phyloP scores from a whole-genome alignment of 768 basidiomycete genomes.

The Dentipellis sp. region DNA sequence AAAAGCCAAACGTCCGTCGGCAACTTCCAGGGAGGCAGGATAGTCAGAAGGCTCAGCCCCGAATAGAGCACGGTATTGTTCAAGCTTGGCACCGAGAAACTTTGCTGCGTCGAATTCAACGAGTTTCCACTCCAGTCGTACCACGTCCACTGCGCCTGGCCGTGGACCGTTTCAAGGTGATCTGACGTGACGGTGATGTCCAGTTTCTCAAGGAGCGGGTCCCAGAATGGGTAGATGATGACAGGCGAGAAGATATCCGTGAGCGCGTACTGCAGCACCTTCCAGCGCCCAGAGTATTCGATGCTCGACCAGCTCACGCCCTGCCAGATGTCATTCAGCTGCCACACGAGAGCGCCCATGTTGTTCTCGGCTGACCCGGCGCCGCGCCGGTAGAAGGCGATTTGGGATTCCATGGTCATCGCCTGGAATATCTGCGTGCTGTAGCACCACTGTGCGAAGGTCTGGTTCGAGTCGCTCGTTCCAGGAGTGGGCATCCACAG shows the following conservation, averaged over 20 bases:
- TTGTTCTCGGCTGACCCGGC: constrained; percentile 50
- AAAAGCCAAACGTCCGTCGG: constrained; percentile 40
- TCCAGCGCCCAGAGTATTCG: constrained; percentile 53
- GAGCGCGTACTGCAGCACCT: constrained; percentile 45
- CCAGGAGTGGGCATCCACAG: constrained; percentile 46
- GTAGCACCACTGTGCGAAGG: constrained; percentile 57
- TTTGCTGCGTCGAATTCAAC: constrained; percentile 27
- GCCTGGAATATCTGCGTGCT: constrained; percentile 54
- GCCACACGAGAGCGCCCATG: constrained; percentile 50
- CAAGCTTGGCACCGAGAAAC: constrained; percentile 36
- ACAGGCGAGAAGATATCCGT: constrained; percentile 36
- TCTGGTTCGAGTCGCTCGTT: constrained; percentile 40
- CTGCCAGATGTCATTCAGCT: constrained; percentile 55
- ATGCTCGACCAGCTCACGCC: constrained; percentile 46
- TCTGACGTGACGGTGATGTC: constrained; percentile 43
- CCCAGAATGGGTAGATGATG: constrained; percentile 31
- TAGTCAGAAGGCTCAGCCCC: constrained; percentile 31
- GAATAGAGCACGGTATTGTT: constrained; percentile 40
- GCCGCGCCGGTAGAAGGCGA: constrained; percentile 52
- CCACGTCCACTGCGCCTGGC: constrained; percentile 43
- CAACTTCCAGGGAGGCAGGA: constrained; percentile 34
- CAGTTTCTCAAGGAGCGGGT: constrained; percentile 26
- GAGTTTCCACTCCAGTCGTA: constrained; percentile 42
- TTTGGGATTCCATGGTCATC: constrained; percentile 49
- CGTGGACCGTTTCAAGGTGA: constrained; percentile 36